These are phyloP conservation scores for Microsporum ferrugineum DNA, from an alignment of 2,329 filamentous ascomycete species.

Conservation along the genomic window DNA sequence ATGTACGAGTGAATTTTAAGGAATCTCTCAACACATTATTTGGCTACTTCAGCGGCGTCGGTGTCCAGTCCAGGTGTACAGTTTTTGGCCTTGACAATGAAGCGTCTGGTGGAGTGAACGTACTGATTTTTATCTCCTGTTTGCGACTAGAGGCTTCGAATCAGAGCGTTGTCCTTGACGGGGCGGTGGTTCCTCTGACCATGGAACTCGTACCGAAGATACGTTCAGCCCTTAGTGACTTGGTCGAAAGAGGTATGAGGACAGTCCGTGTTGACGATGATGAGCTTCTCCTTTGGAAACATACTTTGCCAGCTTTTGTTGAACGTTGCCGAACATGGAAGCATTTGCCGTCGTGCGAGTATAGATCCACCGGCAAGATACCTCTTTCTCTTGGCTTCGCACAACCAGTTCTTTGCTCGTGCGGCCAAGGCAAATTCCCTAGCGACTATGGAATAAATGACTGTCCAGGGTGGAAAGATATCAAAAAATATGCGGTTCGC, in stretches of 20 bases:
- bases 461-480: slow-evolving; percentile 13
- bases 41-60: slow-evolving; percentile 17
- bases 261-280: slow-evolving; percentile 17
- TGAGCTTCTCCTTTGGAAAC: slow-evolving; percentile 25
- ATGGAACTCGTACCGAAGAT: slow-evolving; percentile 5
- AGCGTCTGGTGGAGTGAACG: slow-evolving; percentile 11
- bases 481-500: slow-evolving; percentile 21
- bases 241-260: not conserved
- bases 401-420: slow-evolving; percentile 23
- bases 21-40: slow-evolving; percentile 21
- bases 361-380: slow-evolving; percentile 15
- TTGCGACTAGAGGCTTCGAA: slow-evolving; percentile 23
- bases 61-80: slow-evolving; percentile 2
- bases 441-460: slow-evolving; percentile 12
- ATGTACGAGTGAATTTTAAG: slow-evolving; percentile 19
- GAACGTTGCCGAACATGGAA: slow-evolving; percentile 33
- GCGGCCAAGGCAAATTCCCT: slow-evolving; percentile 23
- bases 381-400: slow-evolving; percentile 18
- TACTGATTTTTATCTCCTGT: slow-evolving; percentile 19
- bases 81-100: slow-evolving; percentile 16
- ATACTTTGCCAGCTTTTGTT: slow-evolving; percentile 22
- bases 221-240: not conserved
- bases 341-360: slow-evolving; percentile 26
- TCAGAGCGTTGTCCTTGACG: slow-evolving; percentile 21
- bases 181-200: slow-evolving; percentile 24